A percentile compares a stretch with the other conserved stretches of the same genome.
phyloP scores from a whole-genome alignment of 176 grass and related monocot species.

The Aegilops speltoides region DNA sequence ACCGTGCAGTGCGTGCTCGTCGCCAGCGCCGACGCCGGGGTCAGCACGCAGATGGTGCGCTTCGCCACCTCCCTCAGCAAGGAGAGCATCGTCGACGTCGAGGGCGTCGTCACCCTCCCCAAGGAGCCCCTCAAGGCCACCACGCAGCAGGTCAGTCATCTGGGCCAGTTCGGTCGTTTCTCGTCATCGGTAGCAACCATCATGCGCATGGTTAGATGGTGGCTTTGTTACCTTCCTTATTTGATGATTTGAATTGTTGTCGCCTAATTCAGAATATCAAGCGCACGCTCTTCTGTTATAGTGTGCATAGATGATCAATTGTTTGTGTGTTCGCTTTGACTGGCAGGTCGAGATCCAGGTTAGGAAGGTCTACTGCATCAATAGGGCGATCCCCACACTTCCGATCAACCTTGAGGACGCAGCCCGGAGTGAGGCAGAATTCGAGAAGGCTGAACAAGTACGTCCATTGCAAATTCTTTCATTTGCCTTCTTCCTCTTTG shows the following conservation, averaged over 20 bases:
- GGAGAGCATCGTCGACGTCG: constrained; percentile 81
- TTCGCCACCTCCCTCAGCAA: constrained; percentile 81
- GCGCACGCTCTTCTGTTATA: not conserved
- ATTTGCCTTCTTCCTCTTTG: not conserved
- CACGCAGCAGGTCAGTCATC: constrained; percentile 66
- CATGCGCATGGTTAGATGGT: not conserved
- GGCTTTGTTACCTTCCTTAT: not conserved
- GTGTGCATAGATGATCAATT: not conserved
- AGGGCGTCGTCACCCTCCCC: constrained; percentile 76
- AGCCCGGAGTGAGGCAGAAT: constrained; percentile 70
- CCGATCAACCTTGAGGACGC: constrained; percentile 91
- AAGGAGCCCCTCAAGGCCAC: constrained; percentile 88
- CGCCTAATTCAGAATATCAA: not conserved
- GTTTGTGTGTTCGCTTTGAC: not conserved
- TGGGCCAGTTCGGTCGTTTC: not conserved
- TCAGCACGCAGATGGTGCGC: constrained; percentile 90
- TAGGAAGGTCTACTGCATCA: constrained; percentile 84
- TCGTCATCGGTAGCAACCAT: not conserved
- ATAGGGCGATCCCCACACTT: constrained; percentile 64
- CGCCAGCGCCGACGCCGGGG: constrained; percentile 47
- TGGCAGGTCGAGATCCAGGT: constrained; percentile 84
- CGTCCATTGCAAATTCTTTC: not conserved
- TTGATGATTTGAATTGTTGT: not conserved
- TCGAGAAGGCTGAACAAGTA: constrained; percentile 73
- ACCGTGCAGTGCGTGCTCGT: constrained; percentile 88